phyloP scores from a whole-genome alignment of 169 alveolate species.

The Besnoitia besnoiti region DNA sequence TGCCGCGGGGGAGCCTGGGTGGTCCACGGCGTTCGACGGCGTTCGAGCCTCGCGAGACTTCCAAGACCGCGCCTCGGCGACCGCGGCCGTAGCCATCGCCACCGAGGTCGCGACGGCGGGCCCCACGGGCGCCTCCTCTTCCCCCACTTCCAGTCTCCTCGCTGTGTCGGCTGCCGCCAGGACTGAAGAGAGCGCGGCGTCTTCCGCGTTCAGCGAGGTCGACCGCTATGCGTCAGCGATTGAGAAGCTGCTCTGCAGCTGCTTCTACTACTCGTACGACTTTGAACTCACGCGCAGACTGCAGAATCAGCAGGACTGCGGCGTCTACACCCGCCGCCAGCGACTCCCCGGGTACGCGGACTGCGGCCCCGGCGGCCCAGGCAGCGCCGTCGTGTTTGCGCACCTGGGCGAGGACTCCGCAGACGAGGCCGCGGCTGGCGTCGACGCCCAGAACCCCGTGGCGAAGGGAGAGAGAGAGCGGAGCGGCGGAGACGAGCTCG shows the following conservation, averaged over 20 bases:
- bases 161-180: neutral
- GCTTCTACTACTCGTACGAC: constrained; percentile 60
- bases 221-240: constrained; percentile 25
- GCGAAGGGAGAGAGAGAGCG: neutral
- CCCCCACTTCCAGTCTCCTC: neutral
- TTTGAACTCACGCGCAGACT: constrained; percentile 60
- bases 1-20: no score
- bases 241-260: constrained; percentile 47
- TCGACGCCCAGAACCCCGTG: neutral
- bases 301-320: constrained; percentile 53
- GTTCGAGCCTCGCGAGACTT: no score
- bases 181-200: neutral
- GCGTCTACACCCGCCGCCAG: constrained; percentile 17
- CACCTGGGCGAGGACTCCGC: neutral
- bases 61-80: no score
- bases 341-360: constrained; percentile 42
- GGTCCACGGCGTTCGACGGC: no score
- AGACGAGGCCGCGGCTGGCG: neutral
- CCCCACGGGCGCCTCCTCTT: no score
- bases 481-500: neutral
- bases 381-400: neutral
- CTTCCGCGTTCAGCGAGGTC: constrained; percentile 28
- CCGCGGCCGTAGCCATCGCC: no score
- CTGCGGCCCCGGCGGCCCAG: neutral
- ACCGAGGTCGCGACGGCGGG: no score